Conservation (phyloP, 2,329 filamentous ascomycete genomes). For the Annulohypoxylon truncatum region DNA sequence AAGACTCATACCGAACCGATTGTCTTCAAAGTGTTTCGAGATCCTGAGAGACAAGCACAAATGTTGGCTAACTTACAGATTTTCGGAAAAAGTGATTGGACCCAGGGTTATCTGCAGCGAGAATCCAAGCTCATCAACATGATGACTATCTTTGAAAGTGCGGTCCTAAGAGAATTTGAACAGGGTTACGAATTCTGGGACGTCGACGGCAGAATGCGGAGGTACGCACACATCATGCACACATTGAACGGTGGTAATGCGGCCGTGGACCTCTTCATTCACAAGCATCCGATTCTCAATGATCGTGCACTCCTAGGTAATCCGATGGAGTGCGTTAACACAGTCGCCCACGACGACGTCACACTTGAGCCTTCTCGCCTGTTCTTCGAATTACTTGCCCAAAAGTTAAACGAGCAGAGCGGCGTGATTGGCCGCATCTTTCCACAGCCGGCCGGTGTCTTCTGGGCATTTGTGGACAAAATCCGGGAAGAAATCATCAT, state of each 20-base stretch:
- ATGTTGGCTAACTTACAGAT: slow-evolving; percentile 84
- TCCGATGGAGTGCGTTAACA: slow-evolving; percentile 84
- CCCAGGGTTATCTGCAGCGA: slow-evolving; percentile 77
- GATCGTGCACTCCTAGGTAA: slow-evolving; percentile 78
- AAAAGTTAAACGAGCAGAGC: slow-evolving; percentile 84
- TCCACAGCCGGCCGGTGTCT: slow-evolving; percentile 74
- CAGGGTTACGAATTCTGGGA: slow-evolving; percentile 91
- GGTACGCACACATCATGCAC: slow-evolving; percentile 88
- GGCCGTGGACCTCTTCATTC: slow-evolving; percentile 85
- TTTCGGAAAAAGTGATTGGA: slow-evolving; percentile 85
- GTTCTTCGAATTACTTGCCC: slow-evolving; percentile 82
- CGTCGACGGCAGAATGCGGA: slow-evolving; percentile 86
- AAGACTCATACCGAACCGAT: slow-evolving; percentile 82
- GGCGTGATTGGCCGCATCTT: slow-evolving; percentile 86
- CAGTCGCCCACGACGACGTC: slow-evolving; percentile 72
- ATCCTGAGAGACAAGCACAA: slow-evolving; percentile 89
- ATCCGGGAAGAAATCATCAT: slow-evolving; percentile 85
- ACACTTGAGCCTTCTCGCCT: slow-evolving; percentile 81
- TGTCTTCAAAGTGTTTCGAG: slow-evolving; percentile 86
- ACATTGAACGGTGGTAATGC: slow-evolving; percentile 83
- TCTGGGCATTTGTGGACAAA: slow-evolving; percentile 83
- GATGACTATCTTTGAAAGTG: slow-evolving; percentile 87
- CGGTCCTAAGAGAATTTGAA: slow-evolving; percentile 90
- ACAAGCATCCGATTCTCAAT: slow-evolving; percentile 86
- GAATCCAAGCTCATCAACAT: slow-evolving; percentile 79